Percentiles rank a stretch among this genome's conserved stretches.
phyloP scores from a whole-genome alignment of 2,329 filamentous ascomycete genomes.

The Macrophomina phaseolina region DNA sequence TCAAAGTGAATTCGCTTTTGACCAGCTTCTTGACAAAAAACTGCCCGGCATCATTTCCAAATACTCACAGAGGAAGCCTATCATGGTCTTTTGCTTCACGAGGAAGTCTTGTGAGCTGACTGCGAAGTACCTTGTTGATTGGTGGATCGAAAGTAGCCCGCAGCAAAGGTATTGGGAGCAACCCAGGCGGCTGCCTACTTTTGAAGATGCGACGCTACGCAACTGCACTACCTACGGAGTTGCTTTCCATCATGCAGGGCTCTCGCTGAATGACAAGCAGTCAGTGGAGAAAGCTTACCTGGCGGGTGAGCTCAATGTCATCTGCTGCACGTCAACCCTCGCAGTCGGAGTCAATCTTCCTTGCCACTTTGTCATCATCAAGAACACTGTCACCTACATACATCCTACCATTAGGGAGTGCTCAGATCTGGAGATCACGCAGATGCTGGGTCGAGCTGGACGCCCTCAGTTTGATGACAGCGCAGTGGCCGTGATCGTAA shows the following conservation, averaged over 20 bases:
- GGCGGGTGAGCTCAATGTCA: slow-evolving; percentile 74
- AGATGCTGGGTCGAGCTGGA: slow-evolving; percentile 86
- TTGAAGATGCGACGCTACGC: slow-evolving; percentile 67
- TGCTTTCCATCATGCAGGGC: slow-evolving; percentile 81
- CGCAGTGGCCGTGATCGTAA: slow-evolving; percentile 81
- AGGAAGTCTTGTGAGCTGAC: slow-evolving; percentile 72
- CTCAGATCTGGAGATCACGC: slow-evolving; percentile 83
- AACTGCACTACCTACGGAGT: slow-evolving; percentile 65
- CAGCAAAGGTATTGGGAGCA: slow-evolving; percentile 67
- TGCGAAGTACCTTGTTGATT: slow-evolving; percentile 69
- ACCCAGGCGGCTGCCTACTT: slow-evolving; percentile 57
- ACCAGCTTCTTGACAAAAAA: slow-evolving; percentile 69
- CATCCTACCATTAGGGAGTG: slow-evolving; percentile 66
- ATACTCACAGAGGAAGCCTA: slow-evolving; percentile 73
- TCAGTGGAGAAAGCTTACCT: slow-evolving; percentile 72
- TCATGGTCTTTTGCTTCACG: slow-evolving; percentile 84
- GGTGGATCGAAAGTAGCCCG: slow-evolving; percentile 63
- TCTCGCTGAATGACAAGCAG: slow-evolving; percentile 68
- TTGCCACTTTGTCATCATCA: slow-evolving; percentile 82
- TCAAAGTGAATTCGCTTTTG: slow-evolving; percentile 72
- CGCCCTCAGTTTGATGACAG: slow-evolving; percentile 81
- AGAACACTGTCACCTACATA: slow-evolving; percentile 72
- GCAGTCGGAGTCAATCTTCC: slow-evolving; percentile 85
- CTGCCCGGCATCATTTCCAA: slow-evolving; percentile 70
- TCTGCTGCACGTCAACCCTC: slow-evolving; percentile 86